These are phyloP conservation scores for Triangularia setosa DNA, from an alignment of 2,329 filamentous ascomycete genomes.

Conservation along the genomic window DNA sequence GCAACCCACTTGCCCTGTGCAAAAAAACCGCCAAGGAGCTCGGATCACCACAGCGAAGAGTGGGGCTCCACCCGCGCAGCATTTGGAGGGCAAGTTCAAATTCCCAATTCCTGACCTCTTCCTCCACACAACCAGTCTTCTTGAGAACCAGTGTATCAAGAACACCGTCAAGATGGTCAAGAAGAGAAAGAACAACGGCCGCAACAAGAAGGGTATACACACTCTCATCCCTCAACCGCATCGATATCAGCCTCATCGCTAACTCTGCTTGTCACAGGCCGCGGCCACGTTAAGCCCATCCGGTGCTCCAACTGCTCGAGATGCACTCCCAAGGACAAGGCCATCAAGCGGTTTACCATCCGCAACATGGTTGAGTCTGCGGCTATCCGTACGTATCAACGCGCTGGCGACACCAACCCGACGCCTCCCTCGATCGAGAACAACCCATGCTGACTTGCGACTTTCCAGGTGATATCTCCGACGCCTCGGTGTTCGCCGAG, in stretches of 20 bases:
- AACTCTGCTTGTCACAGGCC: constrained; percentile 42
- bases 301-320: constrained; percentile 70
- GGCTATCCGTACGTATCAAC: constrained; percentile 84
- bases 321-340: constrained; percentile 99
- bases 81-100: constrained; percentile 21
- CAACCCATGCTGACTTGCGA: constrained; percentile 18
- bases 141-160: constrained; percentile 34
- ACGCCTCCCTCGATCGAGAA: not conserved
- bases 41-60: constrained; percentile 10
- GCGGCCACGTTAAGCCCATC: constrained; percentile 99
- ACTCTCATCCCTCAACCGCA: not conserved
- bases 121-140: constrained; percentile 21
- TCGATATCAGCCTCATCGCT: constrained; percentile 4
- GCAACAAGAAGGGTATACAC: constrained; percentile 30
- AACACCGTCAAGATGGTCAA: constrained; percentile 64
- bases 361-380: constrained; percentile 99
- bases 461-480: constrained; percentile 92
- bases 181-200: constrained; percentile 59
- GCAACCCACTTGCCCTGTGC: constrained; percentile 21
- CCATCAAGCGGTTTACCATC: constrained; percentile 99
- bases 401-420: constrained; percentile 16
- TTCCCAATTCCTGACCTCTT: constrained; percentile 20
- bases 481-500: constrained; percentile 98
- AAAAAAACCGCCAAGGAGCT: not conserved
- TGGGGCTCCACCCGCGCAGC: constrained; percentile 16